These are phyloP conservation scores for Drechslerella coelobrocha DNA, from an alignment of 2,329 filamentous ascomycete species.

Conservation along the genomic window DNA sequence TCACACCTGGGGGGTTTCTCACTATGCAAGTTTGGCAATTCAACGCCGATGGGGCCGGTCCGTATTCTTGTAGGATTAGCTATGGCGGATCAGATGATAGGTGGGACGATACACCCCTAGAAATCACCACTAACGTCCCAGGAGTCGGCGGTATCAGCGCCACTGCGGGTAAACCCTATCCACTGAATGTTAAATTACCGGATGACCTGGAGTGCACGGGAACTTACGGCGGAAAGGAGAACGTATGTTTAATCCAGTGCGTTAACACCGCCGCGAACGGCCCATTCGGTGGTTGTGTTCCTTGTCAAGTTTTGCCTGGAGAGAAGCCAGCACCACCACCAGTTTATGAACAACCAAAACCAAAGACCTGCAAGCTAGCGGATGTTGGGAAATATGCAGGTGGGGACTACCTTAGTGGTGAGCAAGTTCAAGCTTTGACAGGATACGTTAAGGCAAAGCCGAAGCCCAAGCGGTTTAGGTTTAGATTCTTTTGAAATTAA, in stretches of 20 bases:
- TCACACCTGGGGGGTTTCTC: slow-evolving; percentile 61
- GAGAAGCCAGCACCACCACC: slow-evolving; percentile 6
- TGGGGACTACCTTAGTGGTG: neutral
- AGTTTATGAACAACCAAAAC: neutral
- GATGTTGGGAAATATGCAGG: neutral
- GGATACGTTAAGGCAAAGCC: neutral
- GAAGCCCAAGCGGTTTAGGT: too few relatives aligned
- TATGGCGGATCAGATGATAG: slow-evolving; percentile 59
- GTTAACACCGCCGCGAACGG: slow-evolving; percentile 67
- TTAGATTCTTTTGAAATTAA: neutral
- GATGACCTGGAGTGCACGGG: slow-evolving; percentile 63
- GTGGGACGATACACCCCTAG: slow-evolving; percentile 56
- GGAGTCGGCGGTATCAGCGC: slow-evolving; percentile 59
- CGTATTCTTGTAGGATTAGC: slow-evolving; percentile 66
- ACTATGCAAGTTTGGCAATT: slow-evolving; percentile 65
- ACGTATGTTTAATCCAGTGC: slow-evolving; percentile 67
- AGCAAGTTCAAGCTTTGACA: neutral
- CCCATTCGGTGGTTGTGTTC: slow-evolving; percentile 67
- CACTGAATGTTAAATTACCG: slow-evolving; percentile 21
- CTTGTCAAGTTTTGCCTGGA: slow-evolving; percentile 63
- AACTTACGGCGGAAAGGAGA: slow-evolving; percentile 56
- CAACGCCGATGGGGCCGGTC: slow-evolving; percentile 65
- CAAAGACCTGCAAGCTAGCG: neutral
- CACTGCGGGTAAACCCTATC: neutral
- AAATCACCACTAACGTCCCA: slow-evolving; percentile 67